Evolutionary conservation across 2,329 filamentous ascomycete species (phyloP).

Genomic region (Talaromyces sp.): DNA sequence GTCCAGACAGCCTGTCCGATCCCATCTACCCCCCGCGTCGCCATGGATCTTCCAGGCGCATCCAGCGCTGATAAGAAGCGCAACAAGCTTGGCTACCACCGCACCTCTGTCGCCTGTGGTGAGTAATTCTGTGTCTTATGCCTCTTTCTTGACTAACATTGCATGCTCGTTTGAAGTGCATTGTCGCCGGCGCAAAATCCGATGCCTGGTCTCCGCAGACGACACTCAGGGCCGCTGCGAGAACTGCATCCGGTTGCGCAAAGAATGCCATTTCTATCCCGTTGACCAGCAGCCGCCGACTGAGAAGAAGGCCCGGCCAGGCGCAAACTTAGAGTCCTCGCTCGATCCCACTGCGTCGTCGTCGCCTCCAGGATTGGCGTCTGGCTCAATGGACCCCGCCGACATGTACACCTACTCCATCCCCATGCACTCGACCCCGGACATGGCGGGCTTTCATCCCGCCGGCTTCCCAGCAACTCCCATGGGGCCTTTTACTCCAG

Average conservation of each 20-base stretch:
- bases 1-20: slow-evolving; percentile 29
- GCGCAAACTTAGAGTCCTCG: slow-evolving; percentile 40
- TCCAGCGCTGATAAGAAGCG: slow-evolving; percentile 60
- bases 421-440: slow-evolving; percentile 26
- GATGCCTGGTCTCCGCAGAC: slow-evolving; percentile 72
- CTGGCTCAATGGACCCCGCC: slow-evolving; percentile 24
- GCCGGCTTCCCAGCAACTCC: slow-evolving; percentile 25
- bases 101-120: slow-evolving; percentile 94
- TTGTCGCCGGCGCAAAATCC: slow-evolving; percentile 87
- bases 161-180: slow-evolving; percentile 55
- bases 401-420: slow-evolving; percentile 35
- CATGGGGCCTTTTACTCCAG: slow-evolving; percentile 30
- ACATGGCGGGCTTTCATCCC: slow-evolving; percentile 27
- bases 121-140: slow-evolving; percentile 42
- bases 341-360: slow-evolving; percentile 48
- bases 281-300: slow-evolving; percentile 68
- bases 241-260: slow-evolving; percentile 91
- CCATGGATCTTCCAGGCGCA: slow-evolving; percentile 29
- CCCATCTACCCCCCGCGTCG: slow-evolving; percentile 24
- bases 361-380: slow-evolving; percentile 17
- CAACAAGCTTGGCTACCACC: slow-evolving; percentile 93
- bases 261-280: slow-evolving; percentile 87
- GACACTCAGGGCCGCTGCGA: slow-evolving; percentile 73
- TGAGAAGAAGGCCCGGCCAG: slow-evolving; percentile 42
- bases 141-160: not conserved